phyloP scores from a whole-genome alignment of 2,329 filamentous ascomycete species.

The Dothideomycetes sp. region DNA sequence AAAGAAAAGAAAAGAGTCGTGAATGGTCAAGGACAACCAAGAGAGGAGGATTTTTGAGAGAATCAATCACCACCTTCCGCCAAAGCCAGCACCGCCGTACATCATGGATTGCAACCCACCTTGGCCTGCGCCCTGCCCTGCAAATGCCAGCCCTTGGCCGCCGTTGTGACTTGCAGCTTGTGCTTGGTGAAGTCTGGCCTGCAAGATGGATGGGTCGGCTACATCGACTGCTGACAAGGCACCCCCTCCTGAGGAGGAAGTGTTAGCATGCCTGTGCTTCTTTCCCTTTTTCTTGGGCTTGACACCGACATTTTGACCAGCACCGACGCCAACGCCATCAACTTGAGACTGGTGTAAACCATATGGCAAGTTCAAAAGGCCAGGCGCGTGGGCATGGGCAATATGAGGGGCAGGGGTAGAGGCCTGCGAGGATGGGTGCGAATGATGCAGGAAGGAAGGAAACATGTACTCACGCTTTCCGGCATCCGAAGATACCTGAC shows the following conservation, averaged over 20 bases:
- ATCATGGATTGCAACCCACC: constrained; percentile 91
- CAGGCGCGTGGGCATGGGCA: constrained; percentile 45
- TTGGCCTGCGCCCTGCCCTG: constrained; percentile 58
- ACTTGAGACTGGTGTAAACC: constrained; percentile 37
- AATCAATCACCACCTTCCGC: constrained; percentile 38
- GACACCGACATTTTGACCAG: constrained; percentile 14
- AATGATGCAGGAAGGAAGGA: constrained; percentile 79
- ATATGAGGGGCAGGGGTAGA: constrained; percentile 64
- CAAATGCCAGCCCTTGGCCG: constrained; percentile 76
- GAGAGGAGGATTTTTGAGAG: neutral
- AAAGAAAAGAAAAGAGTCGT: constrained; percentile 1
- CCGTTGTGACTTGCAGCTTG: constrained; percentile 50
- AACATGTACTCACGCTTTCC: constrained; percentile 98
- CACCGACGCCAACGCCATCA: constrained; percentile 27
- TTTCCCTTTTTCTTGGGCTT: constrained; percentile 99
- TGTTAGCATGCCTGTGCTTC: constrained; percentile 99
- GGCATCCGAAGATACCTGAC: constrained; percentile 62
- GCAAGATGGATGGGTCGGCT: constrained; percentile 99
- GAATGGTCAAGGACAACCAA: constrained; percentile 1
- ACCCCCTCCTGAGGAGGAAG: constrained; percentile 99
- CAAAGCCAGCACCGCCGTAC: constrained; percentile 45
- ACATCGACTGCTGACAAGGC: constrained; percentile 72
- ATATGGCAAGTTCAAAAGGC: constrained; percentile 86
- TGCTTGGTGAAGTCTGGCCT: constrained; percentile 90
- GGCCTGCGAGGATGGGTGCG: constrained; percentile 54